A percentile compares a stretch with the other conserved stretches of the same genome.
These are phyloP conservation scores for Amylostereum areolatum DNA, from an alignment of 1,284 basidiomycete genomes.

Conservation along the genomic window DNA sequence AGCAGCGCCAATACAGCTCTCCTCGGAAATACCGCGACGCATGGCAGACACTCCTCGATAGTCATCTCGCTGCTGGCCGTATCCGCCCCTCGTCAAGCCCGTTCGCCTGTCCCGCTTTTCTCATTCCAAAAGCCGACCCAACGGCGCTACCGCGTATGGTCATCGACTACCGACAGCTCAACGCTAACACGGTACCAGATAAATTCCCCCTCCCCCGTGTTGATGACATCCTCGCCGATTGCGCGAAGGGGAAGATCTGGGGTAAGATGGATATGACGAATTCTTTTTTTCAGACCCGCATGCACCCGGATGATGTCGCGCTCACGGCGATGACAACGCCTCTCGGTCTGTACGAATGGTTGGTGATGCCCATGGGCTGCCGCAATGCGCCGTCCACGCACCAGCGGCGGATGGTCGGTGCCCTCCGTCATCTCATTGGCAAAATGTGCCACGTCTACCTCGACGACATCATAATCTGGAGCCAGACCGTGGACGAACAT, in stretches of 20 bases:
- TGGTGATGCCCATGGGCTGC: conserved; percentile 27
- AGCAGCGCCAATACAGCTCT: conserved; percentile 14
- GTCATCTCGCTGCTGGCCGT: conserved; percentile 22
- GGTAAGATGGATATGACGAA: background rate
- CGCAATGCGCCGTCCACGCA: conserved; percentile 27
- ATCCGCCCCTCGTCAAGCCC: conserved; percentile 23
- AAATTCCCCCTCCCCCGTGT: conserved; percentile 6
- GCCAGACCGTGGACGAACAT: conserved; percentile 20
- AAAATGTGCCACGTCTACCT: conserved; percentile 24
- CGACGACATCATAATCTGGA: conserved; percentile 30
- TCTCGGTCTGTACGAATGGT: conserved; percentile 18
- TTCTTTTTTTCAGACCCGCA: background rate
- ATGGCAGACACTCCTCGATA: conserved; percentile 20
- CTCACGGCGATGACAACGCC: background rate
- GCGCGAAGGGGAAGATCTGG: background rate
- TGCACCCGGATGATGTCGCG: background rate
- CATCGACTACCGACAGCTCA: conserved; percentile 30
- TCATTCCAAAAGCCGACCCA: conserved; percentile 32
- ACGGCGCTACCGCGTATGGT: conserved; percentile 31
- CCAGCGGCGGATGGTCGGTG: conserved; percentile 25
- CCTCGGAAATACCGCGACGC: conserved; percentile 19
- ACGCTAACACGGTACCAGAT: conserved; percentile 29
- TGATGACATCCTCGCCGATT: background rate
- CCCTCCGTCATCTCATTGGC: conserved; percentile 24
- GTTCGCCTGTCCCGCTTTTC: conserved; percentile 27